phyloP scores from a whole-genome alignment of 805 yeast species.

The Scheffersomyces ergatensis region DNA sequence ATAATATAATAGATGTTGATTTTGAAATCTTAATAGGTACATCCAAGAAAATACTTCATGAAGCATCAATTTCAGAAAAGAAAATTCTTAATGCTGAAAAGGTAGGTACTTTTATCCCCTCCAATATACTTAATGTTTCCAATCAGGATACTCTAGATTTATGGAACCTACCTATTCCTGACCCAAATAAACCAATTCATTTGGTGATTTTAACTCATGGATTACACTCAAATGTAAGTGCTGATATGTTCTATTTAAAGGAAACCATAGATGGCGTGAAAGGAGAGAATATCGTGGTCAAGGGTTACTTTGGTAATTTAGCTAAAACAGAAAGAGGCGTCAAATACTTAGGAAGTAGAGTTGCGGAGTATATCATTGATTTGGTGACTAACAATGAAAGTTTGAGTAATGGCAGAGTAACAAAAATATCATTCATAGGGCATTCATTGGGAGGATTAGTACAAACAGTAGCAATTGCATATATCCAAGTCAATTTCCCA shows the following conservation, averaged over 20 bases:
- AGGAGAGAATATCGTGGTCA: constrained; percentile 68
- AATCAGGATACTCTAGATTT: constrained; percentile 61
- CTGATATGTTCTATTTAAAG: constrained; percentile 85
- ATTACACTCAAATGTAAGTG: constrained; percentile 81
- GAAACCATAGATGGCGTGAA: constrained; percentile 63
- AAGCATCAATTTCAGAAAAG: constrained; percentile 21
- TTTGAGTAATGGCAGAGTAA: constrained; percentile 37
- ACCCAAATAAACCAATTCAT: constrained; percentile 61
- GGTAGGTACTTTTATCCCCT: constrained; percentile 23
- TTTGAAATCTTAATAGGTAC: constrained; percentile 60
- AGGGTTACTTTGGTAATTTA: constrained; percentile 81
- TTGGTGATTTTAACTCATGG: constrained; percentile 89
- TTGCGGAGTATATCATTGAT: constrained; percentile 71
- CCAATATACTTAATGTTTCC: constrained; percentile 41
- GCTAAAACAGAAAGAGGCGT: constrained; percentile 90
- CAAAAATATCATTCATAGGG: constrained; percentile 79
- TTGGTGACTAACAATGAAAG: constrained; percentile 44
- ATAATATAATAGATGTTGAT: constrained; percentile 62
- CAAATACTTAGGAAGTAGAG: constrained; percentile 74
- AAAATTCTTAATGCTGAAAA: constrained; percentile 20
- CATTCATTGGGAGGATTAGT: constrained; percentile 94
- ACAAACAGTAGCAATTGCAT: constrained; percentile 87
- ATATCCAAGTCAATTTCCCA: constrained; percentile 67
- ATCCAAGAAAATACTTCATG: constrained; percentile 35
- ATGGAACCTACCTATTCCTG: constrained; percentile 67